A percentile compares a stretch with the other conserved stretches of the same genome.
Evolutionary conservation across 139 green algal genomes (phyloP).

Genomic region (Trebouxia sp.): DNA sequence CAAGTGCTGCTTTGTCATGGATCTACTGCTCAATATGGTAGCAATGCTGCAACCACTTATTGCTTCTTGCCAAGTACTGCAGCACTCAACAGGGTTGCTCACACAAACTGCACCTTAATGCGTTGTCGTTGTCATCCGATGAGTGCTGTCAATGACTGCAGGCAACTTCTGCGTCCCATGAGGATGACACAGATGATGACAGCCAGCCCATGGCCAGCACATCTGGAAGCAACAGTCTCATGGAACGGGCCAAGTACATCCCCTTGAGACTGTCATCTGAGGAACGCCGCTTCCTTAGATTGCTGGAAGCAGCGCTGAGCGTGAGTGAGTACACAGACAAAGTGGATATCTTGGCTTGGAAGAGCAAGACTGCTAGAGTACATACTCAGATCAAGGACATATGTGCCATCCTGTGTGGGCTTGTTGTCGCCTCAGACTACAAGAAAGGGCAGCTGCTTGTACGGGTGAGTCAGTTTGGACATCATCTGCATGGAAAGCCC

Average conservation of each 20-base stretch:
- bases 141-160: no score
- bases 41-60: no score
- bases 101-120: no score
- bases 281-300: slow-evolving; percentile 78
- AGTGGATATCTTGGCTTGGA: slow-evolving; percentile 86
- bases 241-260: slow-evolving; percentile 62
- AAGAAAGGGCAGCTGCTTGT: slow-evolving; percentile 83
- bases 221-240: slow-evolving; percentile 38
- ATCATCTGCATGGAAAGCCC: no score
- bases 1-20: no score
- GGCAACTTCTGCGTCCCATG: background rate
- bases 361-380: slow-evolving; percentile 73
- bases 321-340: slow-evolving; percentile 95
- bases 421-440: slow-evolving; percentile 79
- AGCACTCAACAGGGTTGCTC: no score
- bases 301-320: slow-evolving; percentile 87
- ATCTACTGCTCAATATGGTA: no score
- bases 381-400: slow-evolving; percentile 85
- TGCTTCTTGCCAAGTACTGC: no score
- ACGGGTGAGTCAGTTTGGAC: no score
- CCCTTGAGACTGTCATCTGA: slow-evolving; percentile 68
- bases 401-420: slow-evolving; percentile 85
- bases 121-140: no score
- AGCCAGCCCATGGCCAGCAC: slow-evolving; percentile 16
- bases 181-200: background rate